These are phyloP conservation scores for Cordyceps militaris DNA, from an alignment of 2,329 filamentous ascomycete species.

Conservation along the genomic window DNA sequence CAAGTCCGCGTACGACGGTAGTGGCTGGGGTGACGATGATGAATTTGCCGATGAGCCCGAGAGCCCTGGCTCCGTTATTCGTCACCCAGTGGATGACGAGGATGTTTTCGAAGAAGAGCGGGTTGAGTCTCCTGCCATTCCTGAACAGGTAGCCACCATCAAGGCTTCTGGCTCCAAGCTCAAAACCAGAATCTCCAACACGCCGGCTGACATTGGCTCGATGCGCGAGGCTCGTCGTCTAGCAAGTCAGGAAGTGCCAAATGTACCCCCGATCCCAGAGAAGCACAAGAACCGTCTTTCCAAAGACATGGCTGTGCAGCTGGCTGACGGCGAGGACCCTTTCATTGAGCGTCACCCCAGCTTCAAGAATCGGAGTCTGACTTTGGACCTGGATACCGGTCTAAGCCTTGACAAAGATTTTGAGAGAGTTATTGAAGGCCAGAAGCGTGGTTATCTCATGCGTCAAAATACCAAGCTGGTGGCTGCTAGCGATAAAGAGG, in stretches of 20 bases:
- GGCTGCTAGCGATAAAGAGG: conserved; percentile 74
- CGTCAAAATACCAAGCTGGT: conserved; percentile 97
- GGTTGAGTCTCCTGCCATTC: conserved; percentile 57
- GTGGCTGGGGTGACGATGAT: conserved; percentile 51
- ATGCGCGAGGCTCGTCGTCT: conserved; percentile 84
- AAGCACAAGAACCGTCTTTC: conserved; percentile 51
- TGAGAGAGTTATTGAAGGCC: conserved; percentile 86
- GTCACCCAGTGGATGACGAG: conserved; percentile 52
- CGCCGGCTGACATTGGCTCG: conserved; percentile 71
- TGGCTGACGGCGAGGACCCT: conserved; percentile 30
- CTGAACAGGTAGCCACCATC: conserved; percentile 80
- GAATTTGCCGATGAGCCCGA: conserved; percentile 55
- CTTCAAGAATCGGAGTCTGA: conserved; percentile 76
- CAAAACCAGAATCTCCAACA: conserved; percentile 82
- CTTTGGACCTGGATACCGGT: conserved; percentile 72
- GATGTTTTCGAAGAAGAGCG: conserved; percentile 24
- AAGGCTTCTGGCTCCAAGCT: conserved; percentile 78
- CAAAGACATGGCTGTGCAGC: conserved; percentile 36
- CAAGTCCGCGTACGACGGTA: conserved; percentile 58
- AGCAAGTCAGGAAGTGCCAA: conserved; percentile 67
- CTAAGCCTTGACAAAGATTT: conserved; percentile 89
- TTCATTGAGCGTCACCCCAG: conserved; percentile 59
- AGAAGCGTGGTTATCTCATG: conserved; percentile 99
- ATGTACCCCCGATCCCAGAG: conserved; percentile 54
- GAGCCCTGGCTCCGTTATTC: conserved; percentile 86